Percentiles rank a stretch among this genome's conserved stretches.
Evolutionary conservation across 306 rosid genomes (phyloP).

Genomic region (Trifolium fragiferum): DNA sequence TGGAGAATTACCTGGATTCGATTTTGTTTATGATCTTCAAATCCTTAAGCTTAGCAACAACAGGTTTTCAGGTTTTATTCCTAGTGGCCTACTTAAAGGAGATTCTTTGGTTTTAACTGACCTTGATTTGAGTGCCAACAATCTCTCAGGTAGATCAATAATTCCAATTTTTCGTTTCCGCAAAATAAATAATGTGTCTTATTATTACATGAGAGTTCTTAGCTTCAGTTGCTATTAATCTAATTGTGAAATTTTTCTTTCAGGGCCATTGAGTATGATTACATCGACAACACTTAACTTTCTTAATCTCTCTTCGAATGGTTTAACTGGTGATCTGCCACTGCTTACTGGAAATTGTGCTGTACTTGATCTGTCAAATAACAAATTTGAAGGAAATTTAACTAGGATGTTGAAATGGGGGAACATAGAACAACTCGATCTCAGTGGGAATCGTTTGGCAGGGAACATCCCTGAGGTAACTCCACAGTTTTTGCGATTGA

Average conservation of each 20-base stretch:
- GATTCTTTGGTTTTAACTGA: slow-evolving; percentile 83
- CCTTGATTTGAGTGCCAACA: slow-evolving; percentile 95
- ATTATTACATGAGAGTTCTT: neutral
- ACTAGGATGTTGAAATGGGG: slow-evolving; percentile 89
- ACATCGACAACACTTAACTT: slow-evolving; percentile 69
- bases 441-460: slow-evolving; percentile 74
- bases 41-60: slow-evolving; percentile 94
- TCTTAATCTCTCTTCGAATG: slow-evolving; percentile 85
- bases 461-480: slow-evolving; percentile 81
- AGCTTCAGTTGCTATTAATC: slow-evolving; percentile 28
- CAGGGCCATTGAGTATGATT: slow-evolving; percentile 79
- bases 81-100: slow-evolving; percentile 79
- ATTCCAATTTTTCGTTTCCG: slow-evolving; percentile 27
- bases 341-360: slow-evolving; percentile 90
- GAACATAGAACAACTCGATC: slow-evolving; percentile 85
- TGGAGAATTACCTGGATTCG: slow-evolving; percentile 94
- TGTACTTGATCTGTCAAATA: slow-evolving; percentile 87
- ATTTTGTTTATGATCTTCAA: slow-evolving; percentile 87
- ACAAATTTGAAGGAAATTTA: slow-evolving; percentile 81
- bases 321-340: slow-evolving; percentile 77
- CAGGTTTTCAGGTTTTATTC: slow-evolving; percentile 80
- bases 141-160: slow-evolving; percentile 77
- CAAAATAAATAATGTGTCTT: slow-evolving; percentile 5
- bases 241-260: slow-evolving; percentile 46
- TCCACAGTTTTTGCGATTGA: slow-evolving; percentile 85